phyloP scores from a whole-genome alignment of 1,284 basidiomycete species.

The Neolentinus lepideus region DNA sequence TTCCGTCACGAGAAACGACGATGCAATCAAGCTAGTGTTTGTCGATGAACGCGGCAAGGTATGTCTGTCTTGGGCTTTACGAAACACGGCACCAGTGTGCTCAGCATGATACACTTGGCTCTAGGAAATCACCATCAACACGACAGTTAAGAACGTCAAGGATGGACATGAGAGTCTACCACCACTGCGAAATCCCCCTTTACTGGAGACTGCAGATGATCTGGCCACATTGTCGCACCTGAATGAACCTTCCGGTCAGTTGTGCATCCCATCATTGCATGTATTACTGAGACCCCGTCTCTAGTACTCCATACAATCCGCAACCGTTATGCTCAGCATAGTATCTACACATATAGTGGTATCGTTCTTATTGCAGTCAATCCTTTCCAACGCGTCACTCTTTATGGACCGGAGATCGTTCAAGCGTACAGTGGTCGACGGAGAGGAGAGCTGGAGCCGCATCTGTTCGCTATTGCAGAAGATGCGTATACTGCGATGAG shows the following conservation, averaged over 20 bases:
- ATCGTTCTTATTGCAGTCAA: constrained; percentile 98
- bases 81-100: background rate
- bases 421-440: constrained; percentile 92
- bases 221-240: constrained; percentile 96
- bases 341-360: constrained; percentile 98
- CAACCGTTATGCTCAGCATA: constrained; percentile 94
- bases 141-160: constrained; percentile 73
- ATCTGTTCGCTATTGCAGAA: constrained; percentile 98
- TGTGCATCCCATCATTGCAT: background rate
- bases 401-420: constrained; percentile 95
- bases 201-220: constrained; percentile 96
- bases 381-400: constrained; percentile 90
- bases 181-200: constrained; percentile 92
- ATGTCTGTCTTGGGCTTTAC: constrained; percentile 12
- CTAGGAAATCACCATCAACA: constrained; percentile 73
- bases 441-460: constrained; percentile 95
- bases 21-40: constrained; percentile 73
- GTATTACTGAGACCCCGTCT: constrained; percentile 2
- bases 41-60: constrained; percentile 87
- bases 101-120: constrained; percentile 1
- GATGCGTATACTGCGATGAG: constrained; percentile 99
- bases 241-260: constrained; percentile 92
- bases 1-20: constrained; percentile 54
- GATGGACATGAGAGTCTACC: constrained; percentile 74
- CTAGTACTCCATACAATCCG: constrained; percentile 94